These are phyloP conservation scores for Kockovaella imperatae DNA, from an alignment of 768 basidiomycete genomes.

Conservation along the genomic window DNA sequence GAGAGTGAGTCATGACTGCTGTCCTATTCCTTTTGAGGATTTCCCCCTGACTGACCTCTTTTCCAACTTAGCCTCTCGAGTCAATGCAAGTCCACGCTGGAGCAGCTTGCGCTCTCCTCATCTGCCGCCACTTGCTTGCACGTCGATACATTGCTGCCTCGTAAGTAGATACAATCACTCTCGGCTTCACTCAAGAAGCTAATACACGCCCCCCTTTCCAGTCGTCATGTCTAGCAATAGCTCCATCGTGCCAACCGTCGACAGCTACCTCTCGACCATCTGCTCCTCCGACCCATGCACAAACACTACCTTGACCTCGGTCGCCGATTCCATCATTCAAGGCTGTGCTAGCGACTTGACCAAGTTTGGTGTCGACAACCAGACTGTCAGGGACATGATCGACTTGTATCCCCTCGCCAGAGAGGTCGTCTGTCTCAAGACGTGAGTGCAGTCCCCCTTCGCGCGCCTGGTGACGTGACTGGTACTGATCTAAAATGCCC, in stretches of 20 bases:
- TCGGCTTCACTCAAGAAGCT: too few species aligned
- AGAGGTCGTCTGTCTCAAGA: slow-evolving; percentile 39
- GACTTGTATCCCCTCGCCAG: slow-evolving; percentile 34
- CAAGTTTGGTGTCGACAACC: slow-evolving; percentile 19
- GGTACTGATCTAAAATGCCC: not conserved
- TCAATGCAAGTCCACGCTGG: too few species aligned
- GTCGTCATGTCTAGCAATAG: slow-evolving; percentile 24
- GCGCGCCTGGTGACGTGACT: not conserved
- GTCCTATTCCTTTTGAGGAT: too few species aligned
- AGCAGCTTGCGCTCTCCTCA: not conserved
- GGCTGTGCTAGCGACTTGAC: slow-evolving; percentile 24
- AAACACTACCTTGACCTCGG: slow-evolving; percentile 16
- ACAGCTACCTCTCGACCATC: slow-evolving; percentile 21
- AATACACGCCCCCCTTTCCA: not conserved
- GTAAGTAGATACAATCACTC: not conserved
- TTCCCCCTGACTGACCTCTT: too few species aligned
- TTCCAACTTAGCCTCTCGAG: too few species aligned
- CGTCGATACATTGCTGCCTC: not conserved
- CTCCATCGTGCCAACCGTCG: slow-evolving; percentile 31
- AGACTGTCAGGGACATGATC: slow-evolving; percentile 15
- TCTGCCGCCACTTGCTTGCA: slow-evolving; percentile 4
- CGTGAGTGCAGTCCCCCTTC: slow-evolving; percentile 7
- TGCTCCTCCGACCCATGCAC: slow-evolving; percentile 27
- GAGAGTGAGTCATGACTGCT: too few species aligned
- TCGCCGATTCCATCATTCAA: slow-evolving; percentile 13